These are phyloP conservation scores for Backusella morwellensis DNA, from an alignment of 192 early-diverging fungal genomes.

Conservation along the genomic window DNA sequence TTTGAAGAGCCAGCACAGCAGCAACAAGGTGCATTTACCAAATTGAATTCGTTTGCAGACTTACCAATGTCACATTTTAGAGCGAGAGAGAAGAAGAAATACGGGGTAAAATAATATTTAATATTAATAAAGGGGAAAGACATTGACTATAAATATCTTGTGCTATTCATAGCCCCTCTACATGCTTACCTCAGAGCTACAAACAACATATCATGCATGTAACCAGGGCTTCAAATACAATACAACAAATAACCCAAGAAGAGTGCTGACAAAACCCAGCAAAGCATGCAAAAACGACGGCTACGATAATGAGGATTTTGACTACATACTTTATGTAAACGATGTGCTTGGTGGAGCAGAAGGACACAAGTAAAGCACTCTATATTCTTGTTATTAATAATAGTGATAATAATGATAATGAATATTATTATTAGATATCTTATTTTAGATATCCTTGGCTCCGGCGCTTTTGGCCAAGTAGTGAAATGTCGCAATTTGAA, in stretches of 20 bases:
- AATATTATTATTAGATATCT: slow-evolving; percentile 65
- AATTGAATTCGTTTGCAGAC: neutral
- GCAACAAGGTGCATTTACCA: neutral
- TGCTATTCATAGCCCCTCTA: slow-evolving; percentile 23
- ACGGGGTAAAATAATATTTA: slow-evolving; percentile 9
- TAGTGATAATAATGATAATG: neutral
- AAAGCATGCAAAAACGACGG: slow-evolving; percentile 91
- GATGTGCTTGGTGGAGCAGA: slow-evolving; percentile 89
- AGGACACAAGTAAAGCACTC: slow-evolving; percentile 75
- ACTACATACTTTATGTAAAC: slow-evolving; percentile 97
- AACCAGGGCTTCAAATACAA: slow-evolving; percentile 87
- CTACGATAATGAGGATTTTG: slow-evolving; percentile 92
- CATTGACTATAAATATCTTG: neutral
- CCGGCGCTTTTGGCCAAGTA: slow-evolving; percentile 99
- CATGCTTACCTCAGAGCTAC: slow-evolving; percentile 25
- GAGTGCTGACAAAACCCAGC: slow-evolving; percentile 94
- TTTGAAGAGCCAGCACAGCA: neutral
- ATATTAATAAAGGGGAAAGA: neutral
- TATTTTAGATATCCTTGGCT: slow-evolving; percentile 91
- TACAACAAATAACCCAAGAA: slow-evolving; percentile 80
- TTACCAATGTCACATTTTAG: slow-evolving; percentile 15
- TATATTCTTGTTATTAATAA: slow-evolving; percentile 18
- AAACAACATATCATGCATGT: slow-evolving; percentile 24
- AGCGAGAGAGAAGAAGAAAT: slow-evolving; percentile 5
- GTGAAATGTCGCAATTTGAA: slow-evolving; percentile 93